These are phyloP conservation scores for Fonsecaea pedrosoi DNA, from an alignment of 2,329 filamentous ascomycete genomes.

Conservation along the genomic window DNA sequence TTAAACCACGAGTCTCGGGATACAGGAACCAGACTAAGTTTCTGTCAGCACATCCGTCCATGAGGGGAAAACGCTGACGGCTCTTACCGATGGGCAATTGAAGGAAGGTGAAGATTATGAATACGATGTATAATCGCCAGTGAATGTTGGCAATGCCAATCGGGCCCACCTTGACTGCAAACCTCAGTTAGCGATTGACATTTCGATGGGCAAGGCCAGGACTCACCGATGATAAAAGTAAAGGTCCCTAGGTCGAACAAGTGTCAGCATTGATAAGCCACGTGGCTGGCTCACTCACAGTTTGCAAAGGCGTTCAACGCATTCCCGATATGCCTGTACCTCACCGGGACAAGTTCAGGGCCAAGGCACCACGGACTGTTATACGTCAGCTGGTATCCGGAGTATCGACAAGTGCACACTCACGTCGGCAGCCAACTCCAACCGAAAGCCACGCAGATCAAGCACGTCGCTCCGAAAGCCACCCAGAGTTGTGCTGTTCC, in stretches of 20 bases:
- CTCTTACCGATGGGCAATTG: constrained; percentile 52
- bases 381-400: constrained; percentile 59
- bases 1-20: constrained; percentile 72
- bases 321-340: constrained; percentile 45
- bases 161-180: constrained; percentile 60
- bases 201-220: not conserved
- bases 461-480: constrained; percentile 27
- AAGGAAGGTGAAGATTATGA: constrained; percentile 54
- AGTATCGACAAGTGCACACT: constrained; percentile 68
- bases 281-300: constrained; percentile 46
- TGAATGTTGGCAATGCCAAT: constrained; percentile 49
- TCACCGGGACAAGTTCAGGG: constrained; percentile 45
- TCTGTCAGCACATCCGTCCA: not conserved
- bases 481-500: constrained; percentile 26
- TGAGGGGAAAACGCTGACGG: constrained; percentile 40
- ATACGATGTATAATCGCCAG: constrained; percentile 67
- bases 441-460: constrained; percentile 24
- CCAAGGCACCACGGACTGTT: constrained; percentile 39
- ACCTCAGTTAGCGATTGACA: not conserved
- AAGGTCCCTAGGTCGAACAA: constrained; percentile 72
- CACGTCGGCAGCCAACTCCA: constrained; percentile 64
- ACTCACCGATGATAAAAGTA: constrained; percentile 67
- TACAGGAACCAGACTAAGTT: constrained; percentile 66
- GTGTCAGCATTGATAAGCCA: constrained; percentile 64
- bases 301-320: constrained; percentile 42